These are phyloP conservation scores for Boletus rufocinnamomeus DNA, from an alignment of 768 basidiomycete genomes.

Conservation along the genomic window DNA sequence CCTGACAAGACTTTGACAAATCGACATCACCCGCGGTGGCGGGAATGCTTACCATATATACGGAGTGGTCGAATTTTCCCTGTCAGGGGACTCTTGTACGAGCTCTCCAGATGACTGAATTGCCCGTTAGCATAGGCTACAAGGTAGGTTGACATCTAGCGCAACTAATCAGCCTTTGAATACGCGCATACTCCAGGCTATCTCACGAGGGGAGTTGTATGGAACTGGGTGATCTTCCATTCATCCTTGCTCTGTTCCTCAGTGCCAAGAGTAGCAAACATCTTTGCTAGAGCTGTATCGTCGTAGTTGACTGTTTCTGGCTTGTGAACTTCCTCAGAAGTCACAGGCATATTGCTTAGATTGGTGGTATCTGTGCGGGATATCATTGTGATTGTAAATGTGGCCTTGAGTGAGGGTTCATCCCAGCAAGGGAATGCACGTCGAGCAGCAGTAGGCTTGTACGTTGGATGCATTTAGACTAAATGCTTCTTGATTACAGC, in stretches of 20 bases:
- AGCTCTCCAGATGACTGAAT: constrained; percentile 72
- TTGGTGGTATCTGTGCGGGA: constrained; percentile 75
- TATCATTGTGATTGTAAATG: constrained; percentile 73
- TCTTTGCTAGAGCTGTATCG: constrained; percentile 39
- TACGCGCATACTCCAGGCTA: not conserved
- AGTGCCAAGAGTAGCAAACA: constrained; percentile 44
- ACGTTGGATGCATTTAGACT: constrained; percentile 1
- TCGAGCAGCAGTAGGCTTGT: constrained; percentile 81
- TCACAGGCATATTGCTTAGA: constrained; percentile 84
- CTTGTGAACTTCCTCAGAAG: constrained; percentile 55
- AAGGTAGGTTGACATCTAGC: constrained; percentile 81
- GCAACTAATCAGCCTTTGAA: not conserved
- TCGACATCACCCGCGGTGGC: not conserved
- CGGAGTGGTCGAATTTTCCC: constrained; percentile 80
- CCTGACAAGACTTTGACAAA: constrained; percentile 42
- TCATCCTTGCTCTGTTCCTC: constrained; percentile 38
- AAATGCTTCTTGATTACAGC: not conserved
- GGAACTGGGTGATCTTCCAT: constrained; percentile 86
- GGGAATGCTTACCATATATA: constrained; percentile 64
- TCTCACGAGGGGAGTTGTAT: constrained; percentile 69
- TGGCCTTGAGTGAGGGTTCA: constrained; percentile 88
- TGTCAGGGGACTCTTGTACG: constrained; percentile 77
- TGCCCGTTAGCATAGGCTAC: constrained; percentile 85
- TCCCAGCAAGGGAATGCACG: constrained; percentile 90
- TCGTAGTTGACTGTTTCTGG: constrained; percentile 33